A percentile compares a stretch with the other conserved stretches of the same genome.
phyloP scores from a whole-genome alignment of 164 flowering plant species.

The Vitis labrusca region DNA sequence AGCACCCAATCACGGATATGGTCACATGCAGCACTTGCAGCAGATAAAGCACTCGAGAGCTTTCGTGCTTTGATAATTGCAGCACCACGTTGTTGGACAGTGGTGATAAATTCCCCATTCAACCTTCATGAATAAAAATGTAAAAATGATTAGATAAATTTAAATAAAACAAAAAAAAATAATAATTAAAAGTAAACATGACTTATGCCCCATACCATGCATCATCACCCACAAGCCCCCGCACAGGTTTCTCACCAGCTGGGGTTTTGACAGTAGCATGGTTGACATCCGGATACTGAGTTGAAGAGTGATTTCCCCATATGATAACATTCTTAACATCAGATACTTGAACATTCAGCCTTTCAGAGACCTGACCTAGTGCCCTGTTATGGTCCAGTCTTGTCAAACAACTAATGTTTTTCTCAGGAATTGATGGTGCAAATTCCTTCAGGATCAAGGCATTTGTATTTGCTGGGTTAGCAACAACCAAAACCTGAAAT shows the following conservation, averaged over 20 bases:
- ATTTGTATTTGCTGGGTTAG: conserved; percentile 99
- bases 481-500: conserved; percentile 91
- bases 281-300: conserved; percentile 89
- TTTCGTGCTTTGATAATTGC: conserved; percentile 98
- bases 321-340: conserved; percentile 96
- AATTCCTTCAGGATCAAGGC: conserved; percentile 97
- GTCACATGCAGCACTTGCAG: conserved; percentile 99
- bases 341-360: conserved; percentile 78
- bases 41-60: conserved; percentile 98
- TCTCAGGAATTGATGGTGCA: conserved; percentile 85
- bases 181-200: background rate
- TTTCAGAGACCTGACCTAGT: conserved; percentile 94
- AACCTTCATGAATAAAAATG: conserved; percentile 47
- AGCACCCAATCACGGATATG: conserved; percentile 99
- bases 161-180: background rate
- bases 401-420: conserved; percentile 88
- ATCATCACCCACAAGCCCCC: conserved; percentile 86
- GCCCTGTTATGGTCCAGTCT: conserved; percentile 99
- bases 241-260: conserved; percentile 81
- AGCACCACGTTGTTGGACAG: conserved; percentile 99
- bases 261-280: conserved; percentile 84
- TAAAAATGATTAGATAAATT: background rate
- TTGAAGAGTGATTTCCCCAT: conserved; percentile 98
- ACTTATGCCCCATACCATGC: conserved; percentile 51
- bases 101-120: conserved; percentile 78